These are phyloP conservation scores for Clavispora santaluciae DNA, from an alignment of 805 yeast species.

Conservation along the genomic window DNA sequence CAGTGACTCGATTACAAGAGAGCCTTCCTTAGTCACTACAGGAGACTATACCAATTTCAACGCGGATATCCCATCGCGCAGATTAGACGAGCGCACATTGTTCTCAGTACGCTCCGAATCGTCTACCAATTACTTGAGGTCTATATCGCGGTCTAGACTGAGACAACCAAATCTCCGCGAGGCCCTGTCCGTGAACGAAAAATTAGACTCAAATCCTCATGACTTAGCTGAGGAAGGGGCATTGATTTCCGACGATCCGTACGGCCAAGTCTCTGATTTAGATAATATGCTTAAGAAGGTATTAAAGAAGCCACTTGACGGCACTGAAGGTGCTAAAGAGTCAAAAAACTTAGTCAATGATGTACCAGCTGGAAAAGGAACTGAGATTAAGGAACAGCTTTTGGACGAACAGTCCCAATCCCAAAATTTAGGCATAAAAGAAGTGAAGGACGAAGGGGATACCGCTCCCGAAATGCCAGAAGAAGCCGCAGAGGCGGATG, in stretches of 20 bases:
- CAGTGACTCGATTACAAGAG: constrained; percentile 18
- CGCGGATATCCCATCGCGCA: constrained; percentile 27
- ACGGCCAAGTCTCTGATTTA: constrained; percentile 42
- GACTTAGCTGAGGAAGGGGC: constrained; percentile 57
- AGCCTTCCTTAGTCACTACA: constrained; percentile 39
- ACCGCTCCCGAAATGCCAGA: no score
- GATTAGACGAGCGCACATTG: constrained; percentile 15
- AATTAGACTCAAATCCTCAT: constrained; percentile 26
- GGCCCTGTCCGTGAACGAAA: constrained; percentile 18
- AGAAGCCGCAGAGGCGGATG: constrained; percentile 8
- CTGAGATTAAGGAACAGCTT: constrained; percentile 8
- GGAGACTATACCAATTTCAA: constrained; percentile 45
- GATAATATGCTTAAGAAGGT: constrained; percentile 48
- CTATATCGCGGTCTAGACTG: constrained; percentile 62
- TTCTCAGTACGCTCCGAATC: constrained; percentile 35
- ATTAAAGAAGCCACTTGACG: constrained; percentile 16
- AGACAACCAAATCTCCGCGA: constrained; percentile 24
- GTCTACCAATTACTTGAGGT: constrained; percentile 54
- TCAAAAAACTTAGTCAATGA: constrained; percentile 10
- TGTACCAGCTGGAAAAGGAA: constrained; percentile 13
- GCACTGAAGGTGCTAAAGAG: not conserved
- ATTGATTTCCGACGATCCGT: constrained; percentile 46
- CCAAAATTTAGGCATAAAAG: not conserved
- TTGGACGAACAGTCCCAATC: not conserved
- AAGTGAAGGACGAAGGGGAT: no score